These are phyloP conservation scores for Phytophthora idaei DNA, from an alignment of 352 stramenopile genomes.

Conservation along the genomic window DNA sequence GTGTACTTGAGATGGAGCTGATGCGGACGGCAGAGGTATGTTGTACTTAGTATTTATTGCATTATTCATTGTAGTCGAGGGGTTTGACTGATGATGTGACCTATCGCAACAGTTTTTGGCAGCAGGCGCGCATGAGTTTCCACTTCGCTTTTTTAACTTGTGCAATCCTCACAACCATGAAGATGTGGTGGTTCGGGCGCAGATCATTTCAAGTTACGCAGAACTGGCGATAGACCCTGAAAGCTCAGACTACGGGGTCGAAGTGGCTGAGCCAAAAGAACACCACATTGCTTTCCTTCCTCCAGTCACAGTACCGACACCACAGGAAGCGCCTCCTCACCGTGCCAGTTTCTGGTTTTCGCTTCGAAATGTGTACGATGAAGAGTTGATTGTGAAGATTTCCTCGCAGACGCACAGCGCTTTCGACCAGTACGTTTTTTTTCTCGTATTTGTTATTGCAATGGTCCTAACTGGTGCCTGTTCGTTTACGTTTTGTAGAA, in stretches of 20 bases:
- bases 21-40: slow-evolving; percentile 65
- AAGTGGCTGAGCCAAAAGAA: slow-evolving; percentile 30
- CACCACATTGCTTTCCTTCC: slow-evolving; percentile 73
- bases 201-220: slow-evolving; percentile 88
- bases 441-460: not conserved
- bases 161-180: slow-evolving; percentile 85
- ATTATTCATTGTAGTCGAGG: not conserved
- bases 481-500: slow-evolving; percentile 37
- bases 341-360: slow-evolving; percentile 86
- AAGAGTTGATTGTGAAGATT: slow-evolving; percentile 78
- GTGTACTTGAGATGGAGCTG: slow-evolving; percentile 74
- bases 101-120: slow-evolving; percentile 43
- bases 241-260: slow-evolving; percentile 54
- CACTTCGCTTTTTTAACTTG: slow-evolving; percentile 74
- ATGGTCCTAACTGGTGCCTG: slow-evolving; percentile 7
- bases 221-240: slow-evolving; percentile 81
- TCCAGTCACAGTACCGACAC: slow-evolving; percentile 72
- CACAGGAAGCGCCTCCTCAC: slow-evolving; percentile 51
- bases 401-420: slow-evolving; percentile 46
- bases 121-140: slow-evolving; percentile 66
- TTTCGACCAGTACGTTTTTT: slow-evolving; percentile 51
- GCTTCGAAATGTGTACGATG: slow-evolving; percentile 86
- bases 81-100: slow-evolving; percentile 4
- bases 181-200: slow-evolving; percentile 55
- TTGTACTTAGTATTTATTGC: not conserved